Conservation (phyloP, 805 yeast species). For the Candida takata region DNA sequence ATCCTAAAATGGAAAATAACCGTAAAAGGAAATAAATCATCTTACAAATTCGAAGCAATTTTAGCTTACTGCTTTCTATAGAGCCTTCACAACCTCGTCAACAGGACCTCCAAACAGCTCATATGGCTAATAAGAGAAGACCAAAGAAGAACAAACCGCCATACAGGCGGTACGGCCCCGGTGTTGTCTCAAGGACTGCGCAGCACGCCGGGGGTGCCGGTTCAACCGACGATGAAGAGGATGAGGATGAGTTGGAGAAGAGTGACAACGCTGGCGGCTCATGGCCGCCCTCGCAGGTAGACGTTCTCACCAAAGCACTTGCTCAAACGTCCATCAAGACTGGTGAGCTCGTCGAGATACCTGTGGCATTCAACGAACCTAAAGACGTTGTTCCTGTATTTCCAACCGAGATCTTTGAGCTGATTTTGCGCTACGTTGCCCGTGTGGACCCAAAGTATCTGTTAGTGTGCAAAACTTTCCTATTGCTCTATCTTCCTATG, state of each 20-base stretch:
- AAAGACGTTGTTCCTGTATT: slow-evolving; percentile 16
- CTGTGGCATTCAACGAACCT: slow-evolving; percentile 4
- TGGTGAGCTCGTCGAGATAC: slow-evolving; percentile 9
- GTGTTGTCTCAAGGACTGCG: slow-evolving; percentile 15
- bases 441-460: slow-evolving; percentile 43
- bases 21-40: not conserved
- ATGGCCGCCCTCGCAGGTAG: not conserved
- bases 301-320: not conserved
- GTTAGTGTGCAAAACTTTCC: slow-evolving; percentile 56
- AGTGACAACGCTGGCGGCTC: slow-evolving; percentile 4
- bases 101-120: not conserved
- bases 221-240: slow-evolving; percentile 25
- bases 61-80: no score
- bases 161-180: slow-evolving; percentile 64
- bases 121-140: slow-evolving; percentile 81
- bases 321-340: not conserved
- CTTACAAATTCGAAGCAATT: not conserved
- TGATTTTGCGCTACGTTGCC: slow-evolving; percentile 22
- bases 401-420: slow-evolving; percentile 24
- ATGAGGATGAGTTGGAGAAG: slow-evolving; percentile 21
- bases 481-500: slow-evolving; percentile 51
- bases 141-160: slow-evolving; percentile 80
- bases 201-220: not conserved
- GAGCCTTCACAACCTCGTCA: not conserved
- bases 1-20: no score